Evolutionary conservation across 768 basidiomycete species (phyloP), one percentile per base, ranked within the genome.

Genomic region (Exidia glandulosa): DNA sequence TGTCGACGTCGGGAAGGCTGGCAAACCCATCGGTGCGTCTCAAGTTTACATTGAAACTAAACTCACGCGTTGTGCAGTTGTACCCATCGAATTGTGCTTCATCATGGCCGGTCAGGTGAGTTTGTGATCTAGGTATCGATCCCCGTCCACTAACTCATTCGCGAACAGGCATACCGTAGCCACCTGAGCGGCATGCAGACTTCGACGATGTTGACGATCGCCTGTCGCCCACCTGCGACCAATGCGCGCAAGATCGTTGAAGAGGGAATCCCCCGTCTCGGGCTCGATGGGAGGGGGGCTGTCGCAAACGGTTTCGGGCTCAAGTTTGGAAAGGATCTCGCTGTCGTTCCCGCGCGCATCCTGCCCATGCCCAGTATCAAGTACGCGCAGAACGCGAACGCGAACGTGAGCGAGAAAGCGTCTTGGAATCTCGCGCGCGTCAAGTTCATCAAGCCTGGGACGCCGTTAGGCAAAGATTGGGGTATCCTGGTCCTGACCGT

Each of bases 351-450:
- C 2, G 84, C 70, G 2, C 81, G 90, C 16, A 79, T 87, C 60
- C 79, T 93, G 1, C 73, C 72, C 0, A 71, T 85, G 0, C 90
- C 90, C 0, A 61, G 63, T 1, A 65, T 91, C 56, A 73, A 73
- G 2, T 92, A 92, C 66, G 58, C 69, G 2, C 76, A 71, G 14
- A 70, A 71, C 32, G 50, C 41, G 12, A 30, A 27, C 9, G 63
- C 66, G 23, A 59, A 68, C 3, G 78, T 82, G 5, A 72, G 66
- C 34, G 80, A 85, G 32, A 71, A 66, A 56, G 90, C 84, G 0
- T 79, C 81, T 37, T 92, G 90, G 90, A 91, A 91, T 62, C 84
- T 90, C 57, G 68, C 79, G 56, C 76, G 78, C 48, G 84, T 86
- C 65, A 81, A 79, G 64, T 91, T 91, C 66, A 72, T 81, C 2